A percentile compares a stretch with the other conserved stretches of the same genome.
Evolutionary conservation across 768 basidiomycete species (phyloP).

Genomic region (Termitomyces sp.): DNA sequence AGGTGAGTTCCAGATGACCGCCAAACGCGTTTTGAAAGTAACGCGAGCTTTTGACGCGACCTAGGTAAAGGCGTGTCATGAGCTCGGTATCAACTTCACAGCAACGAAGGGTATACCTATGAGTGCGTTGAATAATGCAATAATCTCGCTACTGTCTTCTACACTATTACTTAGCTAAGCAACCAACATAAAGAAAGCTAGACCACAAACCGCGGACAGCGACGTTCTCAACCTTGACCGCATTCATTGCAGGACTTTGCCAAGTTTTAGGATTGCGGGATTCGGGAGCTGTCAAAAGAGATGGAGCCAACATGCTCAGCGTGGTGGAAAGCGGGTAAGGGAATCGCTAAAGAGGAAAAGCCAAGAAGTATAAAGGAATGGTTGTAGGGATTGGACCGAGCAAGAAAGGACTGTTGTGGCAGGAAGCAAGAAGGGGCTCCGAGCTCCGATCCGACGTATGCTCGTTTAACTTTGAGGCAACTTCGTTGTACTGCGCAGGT

Average conservation of each 20-base stretch:
- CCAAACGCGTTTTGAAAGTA: conserved; percentile 36
- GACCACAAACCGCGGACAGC: conserved; percentile 32
- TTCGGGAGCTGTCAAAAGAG: conserved; percentile 3
- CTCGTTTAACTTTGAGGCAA: not conserved
- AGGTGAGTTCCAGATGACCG: conserved; percentile 48
- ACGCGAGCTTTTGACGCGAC: conserved; percentile 47
- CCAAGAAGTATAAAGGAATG: conserved; percentile 15
- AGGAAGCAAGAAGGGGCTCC: conserved; percentile 15
- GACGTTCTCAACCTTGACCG: conserved; percentile 50
- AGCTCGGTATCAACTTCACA: not conserved
- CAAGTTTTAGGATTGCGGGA: conserved; percentile 28
- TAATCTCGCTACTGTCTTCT: conserved; percentile 42
- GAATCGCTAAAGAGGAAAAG: conserved; percentile 17
- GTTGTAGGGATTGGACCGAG: conserved; percentile 13
- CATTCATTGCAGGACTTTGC: conserved; percentile 32
- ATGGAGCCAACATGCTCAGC: conserved; percentile 15
- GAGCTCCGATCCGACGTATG: conserved; percentile 15
- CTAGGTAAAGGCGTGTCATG: conserved; percentile 25
- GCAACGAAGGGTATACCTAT: conserved; percentile 39
- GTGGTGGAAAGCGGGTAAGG: conserved; percentile 7
- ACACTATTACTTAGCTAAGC: not conserved
- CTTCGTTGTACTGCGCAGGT: too few relatives aligned
- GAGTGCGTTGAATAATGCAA: conserved; percentile 53
- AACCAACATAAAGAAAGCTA: not conserved
- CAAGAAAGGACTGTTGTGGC: conserved; percentile 18